These are phyloP conservation scores for Septoria petroselini DNA, from an alignment of 2,329 filamentous ascomycete genomes.

Conservation along the genomic window DNA sequence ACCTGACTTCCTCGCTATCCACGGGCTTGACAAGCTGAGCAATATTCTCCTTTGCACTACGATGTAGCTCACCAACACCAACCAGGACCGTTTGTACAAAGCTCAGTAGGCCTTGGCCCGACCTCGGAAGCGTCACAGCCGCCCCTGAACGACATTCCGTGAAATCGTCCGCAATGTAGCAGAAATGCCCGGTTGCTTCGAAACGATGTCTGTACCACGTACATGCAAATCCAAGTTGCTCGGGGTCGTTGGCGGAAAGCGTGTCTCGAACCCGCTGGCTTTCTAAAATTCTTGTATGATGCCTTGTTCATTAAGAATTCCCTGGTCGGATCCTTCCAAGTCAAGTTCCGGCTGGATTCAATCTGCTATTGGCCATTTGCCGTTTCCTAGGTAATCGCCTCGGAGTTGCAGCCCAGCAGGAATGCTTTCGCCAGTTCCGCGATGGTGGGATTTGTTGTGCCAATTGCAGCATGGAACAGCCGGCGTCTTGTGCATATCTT, in stretches of 20 bases:
- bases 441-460: neutral
- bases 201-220: neutral
- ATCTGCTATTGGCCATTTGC: neutral
- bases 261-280: neutral
- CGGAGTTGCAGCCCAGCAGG: neutral
- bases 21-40: conserved; percentile 1
- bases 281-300: neutral
- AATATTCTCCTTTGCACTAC: neutral
- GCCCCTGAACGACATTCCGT: neutral
- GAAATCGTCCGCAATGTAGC: neutral
- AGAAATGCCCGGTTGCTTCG: neutral
- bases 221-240: neutral
- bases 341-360: neutral
- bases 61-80: neutral
- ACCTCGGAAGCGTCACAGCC: neutral
- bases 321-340: neutral
- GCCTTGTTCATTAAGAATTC: neutral
- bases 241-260: conserved; percentile 1
- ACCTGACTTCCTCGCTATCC: neutral
- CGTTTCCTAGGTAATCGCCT: neutral
- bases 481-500: no score
- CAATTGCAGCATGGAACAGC: no score
- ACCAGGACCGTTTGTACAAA: neutral
- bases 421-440: neutral
- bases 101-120: neutral